phyloP scores from a whole-genome alignment of 2,329 filamentous ascomycete species.

The Fusarium sp. region DNA sequence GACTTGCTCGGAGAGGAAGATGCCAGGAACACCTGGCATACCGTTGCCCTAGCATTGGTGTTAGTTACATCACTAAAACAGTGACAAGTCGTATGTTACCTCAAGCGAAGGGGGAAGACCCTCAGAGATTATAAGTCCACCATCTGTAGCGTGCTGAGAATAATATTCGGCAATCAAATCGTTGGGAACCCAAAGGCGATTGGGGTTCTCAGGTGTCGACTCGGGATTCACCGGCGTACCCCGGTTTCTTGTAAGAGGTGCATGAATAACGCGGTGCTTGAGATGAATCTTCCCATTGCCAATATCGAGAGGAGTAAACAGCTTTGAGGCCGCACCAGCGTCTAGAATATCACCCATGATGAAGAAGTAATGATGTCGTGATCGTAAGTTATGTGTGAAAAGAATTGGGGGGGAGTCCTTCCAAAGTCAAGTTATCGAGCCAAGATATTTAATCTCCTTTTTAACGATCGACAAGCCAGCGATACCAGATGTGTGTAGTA shows the following conservation, averaged over 20 bases:
- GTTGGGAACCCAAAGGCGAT: conserved; percentile 53
- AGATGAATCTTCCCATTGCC: conserved; percentile 60
- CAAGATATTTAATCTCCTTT: conserved; percentile 7
- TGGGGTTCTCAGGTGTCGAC: conserved; percentile 63
- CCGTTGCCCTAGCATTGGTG: conserved; percentile 45
- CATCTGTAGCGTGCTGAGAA: conserved; percentile 55
- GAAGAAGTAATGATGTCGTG: not conserved
- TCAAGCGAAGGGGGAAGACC: conserved; percentile 62
- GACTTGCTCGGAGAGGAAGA: conserved; percentile 67
- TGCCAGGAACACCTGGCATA: conserved; percentile 66
- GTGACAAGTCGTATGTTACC: conserved; percentile 15
- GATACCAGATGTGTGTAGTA: no score
- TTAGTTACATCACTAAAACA: not conserved
- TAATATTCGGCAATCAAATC: conserved; percentile 59
- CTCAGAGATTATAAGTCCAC: conserved; percentile 60
- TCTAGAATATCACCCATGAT: conserved; percentile 32
- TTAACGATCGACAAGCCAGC: not conserved
- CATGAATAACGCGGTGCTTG: conserved; percentile 63
- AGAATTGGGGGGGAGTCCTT: no score
- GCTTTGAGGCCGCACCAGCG: conserved; percentile 31
- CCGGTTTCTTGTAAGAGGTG: conserved; percentile 66
- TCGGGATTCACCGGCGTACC: conserved; percentile 58
- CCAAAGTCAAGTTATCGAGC: not conserved
- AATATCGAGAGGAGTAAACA: conserved; percentile 53
- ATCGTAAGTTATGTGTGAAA: not conserved